Percentiles rank a stretch among this genome's conserved stretches.
Evolutionary conservation across 139 green algal genomes (phyloP).

Genomic region (Coelastrella sp.): DNA sequence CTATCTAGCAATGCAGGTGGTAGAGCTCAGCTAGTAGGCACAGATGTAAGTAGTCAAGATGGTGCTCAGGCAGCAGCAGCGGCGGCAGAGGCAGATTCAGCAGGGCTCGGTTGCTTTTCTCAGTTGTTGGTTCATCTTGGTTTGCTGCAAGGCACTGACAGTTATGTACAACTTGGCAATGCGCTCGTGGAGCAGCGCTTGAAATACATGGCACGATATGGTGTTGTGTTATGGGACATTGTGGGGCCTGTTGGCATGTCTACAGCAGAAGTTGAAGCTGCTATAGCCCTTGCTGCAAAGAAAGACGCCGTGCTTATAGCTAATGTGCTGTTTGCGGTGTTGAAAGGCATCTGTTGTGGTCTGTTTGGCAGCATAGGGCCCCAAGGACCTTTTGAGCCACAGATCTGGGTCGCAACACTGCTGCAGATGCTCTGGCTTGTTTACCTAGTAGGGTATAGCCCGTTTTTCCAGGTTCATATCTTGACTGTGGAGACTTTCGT

Average conservation of each 20-base stretch:
- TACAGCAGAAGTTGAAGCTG: background rate
- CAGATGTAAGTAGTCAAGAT: background rate
- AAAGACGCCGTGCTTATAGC: background rate
- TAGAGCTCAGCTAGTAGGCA: background rate
- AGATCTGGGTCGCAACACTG: background rate
- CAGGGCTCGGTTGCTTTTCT: background rate
- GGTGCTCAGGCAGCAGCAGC: background rate
- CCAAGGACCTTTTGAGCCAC: background rate
- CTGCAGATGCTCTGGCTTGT: conserved; percentile 5
- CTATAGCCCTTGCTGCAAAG: background rate
- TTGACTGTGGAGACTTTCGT: background rate
- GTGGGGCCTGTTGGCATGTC: background rate
- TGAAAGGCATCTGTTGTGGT: background rate
- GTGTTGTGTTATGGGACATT: background rate
- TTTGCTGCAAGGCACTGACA: background rate
- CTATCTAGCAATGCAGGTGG: background rate
- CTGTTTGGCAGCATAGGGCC: background rate
- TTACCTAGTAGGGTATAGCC: conserved; percentile 6
- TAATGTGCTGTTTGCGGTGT: background rate
- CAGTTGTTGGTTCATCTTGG: background rate
- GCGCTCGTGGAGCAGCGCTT: background rate
- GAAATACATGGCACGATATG: conserved; percentile 3
- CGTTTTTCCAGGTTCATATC: background rate
- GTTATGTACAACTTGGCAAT: background rate
- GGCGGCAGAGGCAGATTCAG: background rate